Base-by-base conservation (phyloP, 83 land plant species). In the Thuja plicata region DNA sequence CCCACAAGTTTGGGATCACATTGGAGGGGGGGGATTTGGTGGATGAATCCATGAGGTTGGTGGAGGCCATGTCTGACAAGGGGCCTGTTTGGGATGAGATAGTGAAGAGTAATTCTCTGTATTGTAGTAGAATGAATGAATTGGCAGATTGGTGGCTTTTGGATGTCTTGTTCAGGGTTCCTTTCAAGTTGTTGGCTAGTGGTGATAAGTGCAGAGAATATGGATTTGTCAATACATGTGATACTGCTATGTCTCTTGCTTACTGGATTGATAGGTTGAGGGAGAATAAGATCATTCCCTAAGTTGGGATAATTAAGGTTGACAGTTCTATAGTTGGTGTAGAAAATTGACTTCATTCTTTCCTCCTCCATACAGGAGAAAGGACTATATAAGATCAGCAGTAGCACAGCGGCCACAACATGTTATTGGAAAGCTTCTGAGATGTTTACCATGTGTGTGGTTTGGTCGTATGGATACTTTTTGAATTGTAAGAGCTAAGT, bases 21-120 rank as follows among this genome's bases (percentile, higher is more conserved):
- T 54, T 54, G 3, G 19, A 54, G 15, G 57, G 3, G 15, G 57
- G 3, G 57, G 57, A 54, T 34, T 46, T 52, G 84, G 40, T n/a
- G 15, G 87, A 71, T 7, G 88, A 89, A 8, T 71, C 79, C 19
- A 2, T 86, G 88, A 87, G 90, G 37, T 86, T 87, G 43, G 89
- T 48, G 91, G 92, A 90, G 40, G 74, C 88, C 62, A 60, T 16
- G 87, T 90, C 35, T 38, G 17, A 88, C 46, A 41, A 13, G 77
- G 84, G 90, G 3, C 86, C 77, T 43, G 90, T 91, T 66, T 96
- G 98, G 98, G 91, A 87, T 62, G 91, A 92, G 88, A 93, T 94
- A 27, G 96, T 94, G 48, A 86, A 35, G 82, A 41, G 88, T 88
- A 70, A 94, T 37, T 91, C 88, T 43, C 87, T 95, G 76, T 54